Base-by-base conservation (phyloP, 768 basidiomycete species). In the Auriscalpium orientale region DNA sequence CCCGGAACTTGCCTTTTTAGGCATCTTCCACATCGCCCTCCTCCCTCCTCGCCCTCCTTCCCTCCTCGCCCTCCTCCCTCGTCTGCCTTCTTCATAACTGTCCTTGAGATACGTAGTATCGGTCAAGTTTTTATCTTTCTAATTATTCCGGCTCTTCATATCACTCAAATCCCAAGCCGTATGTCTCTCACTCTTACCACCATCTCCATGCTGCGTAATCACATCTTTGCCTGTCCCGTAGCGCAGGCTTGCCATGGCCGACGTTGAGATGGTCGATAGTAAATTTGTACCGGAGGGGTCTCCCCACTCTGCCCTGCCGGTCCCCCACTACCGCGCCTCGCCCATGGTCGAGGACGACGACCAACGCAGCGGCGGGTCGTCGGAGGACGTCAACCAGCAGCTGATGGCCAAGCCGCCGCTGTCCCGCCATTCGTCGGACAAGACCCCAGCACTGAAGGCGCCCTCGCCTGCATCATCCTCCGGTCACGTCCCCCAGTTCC, bases 1-100 rank as follows among this genome's bases (percentile, higher is more conserved):
- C 65, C 65, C 66, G 54, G 64, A 61, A 65, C 56, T 60, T 65
- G 62, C 67, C 68, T 65, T 57, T 57, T 67, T 62, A 63, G 70
- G 64, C 56, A 68, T 64, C 62, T 63, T 65, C 63, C 62, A 36
- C 51, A 20, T 20, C 38, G 10, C 51, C 58, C 54, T 49, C 49
- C 56, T 55, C 49, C 46, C 52, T 58, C 58, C 56, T 43, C 28
- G 53, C 33, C n/a, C 38, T 55, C 46, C 28, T 59, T 46, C 22
- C 52, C 22, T 47, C 16, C 56, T 59, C 46, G 43, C 52, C 46
- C 56, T 7, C 7, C n/a, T 18, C 51, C 20, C 47, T 35, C 18
- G 33, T 49, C 38, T 37, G 36, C 35, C 22, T 2, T 34, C 33
- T 7, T 40, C 35, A 10, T 13, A 4, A 43, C 44, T 20, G 18